These are phyloP conservation scores for Misopates orontium DNA, from an alignment of 257 asterid species.

Conservation along the genomic window DNA sequence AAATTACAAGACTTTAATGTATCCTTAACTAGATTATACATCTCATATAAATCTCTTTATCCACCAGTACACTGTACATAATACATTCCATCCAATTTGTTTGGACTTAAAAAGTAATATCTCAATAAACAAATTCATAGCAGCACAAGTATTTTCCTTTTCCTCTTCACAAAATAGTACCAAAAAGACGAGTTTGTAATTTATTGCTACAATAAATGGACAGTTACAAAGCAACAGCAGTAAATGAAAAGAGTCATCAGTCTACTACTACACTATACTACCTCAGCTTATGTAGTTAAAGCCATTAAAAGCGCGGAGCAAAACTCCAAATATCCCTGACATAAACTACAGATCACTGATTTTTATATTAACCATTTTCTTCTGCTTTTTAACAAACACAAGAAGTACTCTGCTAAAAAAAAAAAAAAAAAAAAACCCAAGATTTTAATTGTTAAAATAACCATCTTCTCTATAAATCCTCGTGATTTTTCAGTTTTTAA, in stretches of 20 bases:
- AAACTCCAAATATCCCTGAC: conserved; percentile 35
- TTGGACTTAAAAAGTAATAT: too few species aligned
- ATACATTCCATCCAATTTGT: too few species aligned
- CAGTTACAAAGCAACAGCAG: conserved; percentile 20
- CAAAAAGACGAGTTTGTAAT: background rate
- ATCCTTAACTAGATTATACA: too few species aligned
- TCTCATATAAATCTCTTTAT: too few species aligned
- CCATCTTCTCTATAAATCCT: conserved; percentile 1
- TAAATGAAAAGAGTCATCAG: background rate
- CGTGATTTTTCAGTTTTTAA: too few species aligned
- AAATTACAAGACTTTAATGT: too few species aligned
- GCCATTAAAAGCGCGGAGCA: conserved; percentile 36
- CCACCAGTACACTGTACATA: too few species aligned
- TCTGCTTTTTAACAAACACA: conserved; percentile 15
- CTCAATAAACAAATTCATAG: background rate
- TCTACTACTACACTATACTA: background rate
- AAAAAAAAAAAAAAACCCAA: too few species aligned
- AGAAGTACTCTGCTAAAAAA: conserved; percentile 15
- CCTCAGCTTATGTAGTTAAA: background rate
- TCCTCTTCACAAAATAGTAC: conserved; percentile 12
- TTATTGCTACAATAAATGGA: conserved; percentile 26
- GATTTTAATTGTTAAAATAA: conserved; percentile 7
- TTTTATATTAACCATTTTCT: conserved; percentile 6
- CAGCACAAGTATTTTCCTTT: background rate
- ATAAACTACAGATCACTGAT: background rate